Percentiles rank a stretch among this genome's conserved stretches.
phyloP scores from a whole-genome alignment of 495 filamentous ascomycete species.

The Penicillium tannophilum region DNA sequence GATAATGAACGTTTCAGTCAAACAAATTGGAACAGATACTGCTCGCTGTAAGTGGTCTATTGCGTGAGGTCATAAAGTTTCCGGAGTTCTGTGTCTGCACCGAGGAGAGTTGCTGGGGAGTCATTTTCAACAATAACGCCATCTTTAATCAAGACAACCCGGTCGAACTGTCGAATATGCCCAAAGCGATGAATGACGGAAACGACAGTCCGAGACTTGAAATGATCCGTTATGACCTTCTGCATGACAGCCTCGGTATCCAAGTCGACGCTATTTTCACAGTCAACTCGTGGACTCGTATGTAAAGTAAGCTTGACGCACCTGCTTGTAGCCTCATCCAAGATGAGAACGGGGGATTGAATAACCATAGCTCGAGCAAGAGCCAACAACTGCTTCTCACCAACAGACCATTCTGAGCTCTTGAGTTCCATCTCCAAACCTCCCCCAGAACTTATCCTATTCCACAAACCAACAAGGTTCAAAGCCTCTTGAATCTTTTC shows the following conservation, averaged over 20 bases:
- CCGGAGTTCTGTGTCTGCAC: constrained; percentile 1
- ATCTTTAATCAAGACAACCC: constrained; percentile 36
- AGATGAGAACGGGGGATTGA: constrained; percentile 17
- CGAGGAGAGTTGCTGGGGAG: constrained; percentile 18
- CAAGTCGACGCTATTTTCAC: constrained; percentile 22
- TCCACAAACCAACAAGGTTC: constrained; percentile 24
- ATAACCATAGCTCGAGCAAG: constrained; percentile 25
- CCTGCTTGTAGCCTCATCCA: constrained; percentile 36
- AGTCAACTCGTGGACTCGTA: too few relatives aligned
- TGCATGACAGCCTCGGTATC: constrained; percentile 30
- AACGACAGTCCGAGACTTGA: constrained; percentile 44
- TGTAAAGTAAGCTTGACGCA: not conserved
- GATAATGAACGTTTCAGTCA: too few relatives aligned
- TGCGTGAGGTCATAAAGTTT: constrained; percentile 5
- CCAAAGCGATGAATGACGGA: constrained; percentile 44
- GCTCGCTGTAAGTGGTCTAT: not conserved
- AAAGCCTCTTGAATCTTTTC: constrained; percentile 10
- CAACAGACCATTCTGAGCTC: constrained; percentile 21
- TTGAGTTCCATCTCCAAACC: constrained; percentile 15
- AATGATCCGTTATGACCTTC: constrained; percentile 31
- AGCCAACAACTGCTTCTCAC: constrained; percentile 25
- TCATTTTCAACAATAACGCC: constrained; percentile 29
- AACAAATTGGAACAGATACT: too few relatives aligned
- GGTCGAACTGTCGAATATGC: constrained; percentile 45
- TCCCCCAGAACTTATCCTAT: constrained; percentile 21